These are phyloP conservation scores for Chlorella vulgaris DNA, from an alignment of 139 green algal species.

Conservation along the genomic window DNA sequence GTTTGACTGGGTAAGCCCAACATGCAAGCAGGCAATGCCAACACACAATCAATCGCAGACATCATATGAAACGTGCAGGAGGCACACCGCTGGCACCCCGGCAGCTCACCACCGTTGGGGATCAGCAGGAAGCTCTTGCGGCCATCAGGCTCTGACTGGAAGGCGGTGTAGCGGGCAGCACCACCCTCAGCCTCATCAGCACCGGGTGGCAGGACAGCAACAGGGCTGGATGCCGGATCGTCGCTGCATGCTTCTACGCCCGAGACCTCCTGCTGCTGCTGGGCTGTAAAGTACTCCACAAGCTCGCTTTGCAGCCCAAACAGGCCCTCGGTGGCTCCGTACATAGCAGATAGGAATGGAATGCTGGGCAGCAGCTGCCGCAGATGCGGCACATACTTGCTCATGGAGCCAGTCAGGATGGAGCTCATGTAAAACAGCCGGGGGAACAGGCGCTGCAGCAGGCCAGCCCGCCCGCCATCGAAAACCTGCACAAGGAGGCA, in stretches of 20 bases:
- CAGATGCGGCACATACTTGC: constrained; percentile 12
- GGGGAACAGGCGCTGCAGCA: constrained; percentile 9
- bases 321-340: constrained; percentile 2
- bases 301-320: not conserved
- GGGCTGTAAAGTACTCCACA: not conserved
- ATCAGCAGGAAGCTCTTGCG: constrained; percentile 2
- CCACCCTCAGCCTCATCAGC: no score
- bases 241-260: not conserved
- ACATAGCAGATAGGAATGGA: not conserved
- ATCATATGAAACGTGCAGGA: not conserved
- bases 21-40: not conserved
- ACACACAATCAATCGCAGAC: not conserved
- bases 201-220: no score
- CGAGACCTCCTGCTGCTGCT: not conserved
- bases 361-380: constrained; percentile 11
- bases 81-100: not conserved
- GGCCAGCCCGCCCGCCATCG: not conserved
- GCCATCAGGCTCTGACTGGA: not conserved
- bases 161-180: not conserved
- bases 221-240: not conserved
- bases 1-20: not conserved
- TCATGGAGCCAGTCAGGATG: constrained; percentile 6
- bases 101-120: not conserved
- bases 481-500: not conserved
- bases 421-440: not conserved